phyloP scores from a whole-genome alignment of 495 filamentous ascomycete species.

The Neurospora intermedia region DNA sequence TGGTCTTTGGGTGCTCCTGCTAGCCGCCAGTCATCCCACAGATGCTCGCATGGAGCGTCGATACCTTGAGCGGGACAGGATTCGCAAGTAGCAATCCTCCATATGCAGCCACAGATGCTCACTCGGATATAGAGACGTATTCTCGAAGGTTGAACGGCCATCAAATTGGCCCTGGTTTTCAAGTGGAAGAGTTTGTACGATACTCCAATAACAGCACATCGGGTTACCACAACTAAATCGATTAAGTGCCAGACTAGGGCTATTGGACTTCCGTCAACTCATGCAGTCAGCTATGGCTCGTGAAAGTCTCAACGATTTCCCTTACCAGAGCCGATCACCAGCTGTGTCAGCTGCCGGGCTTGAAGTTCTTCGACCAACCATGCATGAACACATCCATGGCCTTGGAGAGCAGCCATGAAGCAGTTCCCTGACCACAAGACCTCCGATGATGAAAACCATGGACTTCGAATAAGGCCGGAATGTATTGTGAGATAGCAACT shows the following conservation, averaged over 20 bases:
- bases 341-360: neutral
- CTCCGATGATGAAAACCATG: neutral
- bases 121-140: neutral
- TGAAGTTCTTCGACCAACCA: conserved; percentile 1
- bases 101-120: neutral
- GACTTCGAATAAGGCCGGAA: neutral
- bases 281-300: neutral
- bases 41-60: neutral
- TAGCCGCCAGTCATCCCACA: neutral
- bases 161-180: neutral
- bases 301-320: neutral
- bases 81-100: neutral
- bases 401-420: neutral
- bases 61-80: neutral
- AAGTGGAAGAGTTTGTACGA: neutral
- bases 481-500: neutral
- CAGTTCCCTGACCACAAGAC: neutral
- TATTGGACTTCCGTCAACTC: neutral
- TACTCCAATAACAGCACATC: neutral
- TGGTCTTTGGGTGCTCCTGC: neutral
- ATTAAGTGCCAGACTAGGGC: neutral
- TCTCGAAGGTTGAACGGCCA: neutral
- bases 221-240: neutral
- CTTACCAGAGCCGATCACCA: neutral
- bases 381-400: conserved; percentile 3